phyloP scores from a whole-genome alignment of 1,284 basidiomycete species.

The Sutorius eximius region DNA sequence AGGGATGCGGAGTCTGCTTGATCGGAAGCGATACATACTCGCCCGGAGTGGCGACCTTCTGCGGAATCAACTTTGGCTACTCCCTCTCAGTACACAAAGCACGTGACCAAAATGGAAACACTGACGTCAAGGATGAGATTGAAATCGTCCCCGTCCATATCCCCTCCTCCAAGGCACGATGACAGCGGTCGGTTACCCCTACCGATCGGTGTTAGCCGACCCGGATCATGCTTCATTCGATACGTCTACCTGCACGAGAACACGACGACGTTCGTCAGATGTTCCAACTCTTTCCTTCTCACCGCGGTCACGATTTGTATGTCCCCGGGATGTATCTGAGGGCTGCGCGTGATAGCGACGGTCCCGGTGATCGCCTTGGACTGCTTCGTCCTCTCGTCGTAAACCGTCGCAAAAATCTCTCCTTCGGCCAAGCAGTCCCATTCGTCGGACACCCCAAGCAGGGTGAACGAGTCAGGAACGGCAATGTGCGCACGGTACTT shows the following conservation, averaged over 20 bases:
- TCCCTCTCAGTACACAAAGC: slow-evolving; percentile 8
- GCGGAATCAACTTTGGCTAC: slow-evolving; percentile 34
- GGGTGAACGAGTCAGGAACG: slow-evolving; percentile 45
- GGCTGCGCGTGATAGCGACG: slow-evolving; percentile 49
- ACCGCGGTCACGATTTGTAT: slow-evolving; percentile 46
- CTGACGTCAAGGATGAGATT: slow-evolving; percentile 42
- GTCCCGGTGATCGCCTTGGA: slow-evolving; percentile 37
- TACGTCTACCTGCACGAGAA: slow-evolving; percentile 37
- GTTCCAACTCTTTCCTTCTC: slow-evolving; percentile 36
- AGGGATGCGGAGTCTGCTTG: slow-evolving; percentile 34
- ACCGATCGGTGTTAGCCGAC: slow-evolving; percentile 9
- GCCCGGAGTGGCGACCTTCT: slow-evolving; percentile 29
- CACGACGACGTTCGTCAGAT: slow-evolving; percentile 41
- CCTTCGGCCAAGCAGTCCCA: slow-evolving; percentile 41
- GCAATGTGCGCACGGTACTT: slow-evolving; percentile 51
- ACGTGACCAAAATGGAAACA: slow-evolving; percentile 7
- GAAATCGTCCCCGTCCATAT: slow-evolving; percentile 48
- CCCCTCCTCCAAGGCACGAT: slow-evolving; percentile 47
- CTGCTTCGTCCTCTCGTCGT: slow-evolving; percentile 32
- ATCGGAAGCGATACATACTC: slow-evolving; percentile 39
- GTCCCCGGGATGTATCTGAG: slow-evolving; percentile 53
- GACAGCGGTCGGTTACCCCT: slow-evolving; percentile 44
- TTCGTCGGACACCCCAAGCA: slow-evolving; percentile 52
- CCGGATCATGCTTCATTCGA: not conserved
- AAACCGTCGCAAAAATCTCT: slow-evolving; percentile 44